phyloP scores from a whole-genome alignment of 176 grass and related monocot genomes.

The Ensete ventricosum region DNA sequence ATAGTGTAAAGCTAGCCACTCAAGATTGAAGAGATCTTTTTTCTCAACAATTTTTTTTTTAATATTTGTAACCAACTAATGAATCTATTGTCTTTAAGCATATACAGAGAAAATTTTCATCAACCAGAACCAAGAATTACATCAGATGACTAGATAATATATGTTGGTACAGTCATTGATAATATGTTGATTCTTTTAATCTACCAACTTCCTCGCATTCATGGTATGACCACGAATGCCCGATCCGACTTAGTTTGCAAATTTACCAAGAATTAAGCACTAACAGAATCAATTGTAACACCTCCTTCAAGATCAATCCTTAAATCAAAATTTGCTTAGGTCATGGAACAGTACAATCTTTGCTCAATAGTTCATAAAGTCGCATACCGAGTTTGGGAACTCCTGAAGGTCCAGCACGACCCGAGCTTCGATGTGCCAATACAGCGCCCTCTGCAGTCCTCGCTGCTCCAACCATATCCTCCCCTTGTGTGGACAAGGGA shows the following conservation, averaged over 20 bases:
- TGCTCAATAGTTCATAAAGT: background rate
- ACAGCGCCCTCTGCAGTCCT: constrained; percentile 71
- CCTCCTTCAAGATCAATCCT: too few relatives aligned
- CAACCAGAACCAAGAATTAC: background rate
- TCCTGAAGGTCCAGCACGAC: constrained; percentile 90
- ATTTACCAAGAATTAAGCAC: too few relatives aligned
- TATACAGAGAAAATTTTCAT: background rate
- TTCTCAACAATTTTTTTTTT: too few relatives aligned
- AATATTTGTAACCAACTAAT: background rate
- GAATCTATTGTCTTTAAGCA: background rate
- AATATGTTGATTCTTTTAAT: background rate
- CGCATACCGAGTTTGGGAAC: constrained; percentile 50
- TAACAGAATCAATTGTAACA: too few relatives aligned
- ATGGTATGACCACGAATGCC: background rate
- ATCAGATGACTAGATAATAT: background rate
- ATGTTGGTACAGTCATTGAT: too few relatives aligned
- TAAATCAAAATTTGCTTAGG: background rate
- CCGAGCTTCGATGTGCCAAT: constrained; percentile 92
- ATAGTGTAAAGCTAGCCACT: too few relatives aligned
- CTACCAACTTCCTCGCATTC: background rate
- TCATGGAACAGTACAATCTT: background rate
- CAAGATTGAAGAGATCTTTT: too few relatives aligned
- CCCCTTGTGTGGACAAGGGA: constrained; percentile 74
- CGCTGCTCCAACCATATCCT: constrained; percentile 94
- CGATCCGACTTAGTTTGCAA: background rate